Evolutionary conservation across 108 stramenopile genomes (phyloP), one percentile per base, ranked within the genome.

Genomic region (Skeletonema costatum): DNA sequence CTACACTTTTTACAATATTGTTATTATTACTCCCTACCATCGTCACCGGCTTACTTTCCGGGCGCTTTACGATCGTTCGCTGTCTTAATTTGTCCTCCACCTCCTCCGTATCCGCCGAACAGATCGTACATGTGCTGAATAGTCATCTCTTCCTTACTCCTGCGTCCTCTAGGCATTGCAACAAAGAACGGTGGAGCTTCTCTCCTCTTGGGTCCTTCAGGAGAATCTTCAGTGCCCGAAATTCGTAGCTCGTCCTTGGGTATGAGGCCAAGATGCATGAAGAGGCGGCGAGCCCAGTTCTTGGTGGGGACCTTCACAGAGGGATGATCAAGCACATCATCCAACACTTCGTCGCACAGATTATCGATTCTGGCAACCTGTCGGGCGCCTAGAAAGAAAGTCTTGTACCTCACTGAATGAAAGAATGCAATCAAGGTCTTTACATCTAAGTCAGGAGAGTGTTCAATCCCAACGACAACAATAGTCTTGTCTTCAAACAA

Each of bases 91-190:
- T 87, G 87, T 60, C 83, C 83, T 68, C 80, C 84, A 60, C 87
- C 87, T n/a, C 82, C 82, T 53, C 80, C 84, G 65, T 80, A 84
- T 59, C 87, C 87, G 41, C 80, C 76, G 35, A 87, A 87, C 38
- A 87, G 71, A 73, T 85, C 84, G 67, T 87, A 85, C 87, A 87
- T 87, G 64, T 85, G 84, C 32, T 87, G 84, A 48, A 85, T 85
- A 9, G 83, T 85, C 81, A 83, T 87, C 58, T 87, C 87, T 68
- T 87, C 87, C 63, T 78, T 83, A 46, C 36, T 77, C 35, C 48
- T 78, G 14, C 87, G 72, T 42, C 87, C 87, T 72, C 82, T 41
- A 32, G 87, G 87, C 84, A 87, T 85, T 60, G 87, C 87, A 36
- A 85, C 84, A 75, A 87, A 87, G 81, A 84, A 87, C 2, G 87